These are phyloP conservation scores for Fomes fomentarius DNA, from an alignment of 1,284 basidiomycete species.

Conservation along the genomic window DNA sequence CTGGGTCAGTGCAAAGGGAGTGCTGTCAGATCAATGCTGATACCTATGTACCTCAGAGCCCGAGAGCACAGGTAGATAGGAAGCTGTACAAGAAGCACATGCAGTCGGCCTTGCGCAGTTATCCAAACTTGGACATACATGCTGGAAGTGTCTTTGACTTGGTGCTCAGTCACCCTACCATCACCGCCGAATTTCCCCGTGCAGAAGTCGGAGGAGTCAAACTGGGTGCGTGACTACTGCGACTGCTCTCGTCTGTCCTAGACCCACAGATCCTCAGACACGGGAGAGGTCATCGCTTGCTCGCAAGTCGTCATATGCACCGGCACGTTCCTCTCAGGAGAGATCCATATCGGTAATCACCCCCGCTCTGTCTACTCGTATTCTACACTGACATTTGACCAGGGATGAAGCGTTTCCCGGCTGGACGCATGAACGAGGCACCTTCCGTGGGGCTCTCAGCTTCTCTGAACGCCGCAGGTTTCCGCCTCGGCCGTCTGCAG, in stretches of 20 bases:
- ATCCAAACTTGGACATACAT: constrained; percentile 70
- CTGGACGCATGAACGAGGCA: constrained; percentile 80
- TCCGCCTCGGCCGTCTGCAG: constrained; percentile 82
- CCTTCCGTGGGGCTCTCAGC: constrained; percentile 77
- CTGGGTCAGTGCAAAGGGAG: constrained; percentile 56
- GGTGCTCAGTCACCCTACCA: constrained; percentile 56
- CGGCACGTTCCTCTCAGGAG: constrained; percentile 87
- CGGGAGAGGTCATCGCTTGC: constrained; percentile 77
- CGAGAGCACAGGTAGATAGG: constrained; percentile 86
- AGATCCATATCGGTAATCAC: constrained; percentile 69
- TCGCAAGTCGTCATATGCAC: constrained; percentile 87
- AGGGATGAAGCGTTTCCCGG: constrained; percentile 79
- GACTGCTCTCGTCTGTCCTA: not conserved
- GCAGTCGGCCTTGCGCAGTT: constrained; percentile 68
- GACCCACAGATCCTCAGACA: too few species aligned
- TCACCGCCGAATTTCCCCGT: constrained; percentile 25
- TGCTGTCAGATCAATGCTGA: not conserved
- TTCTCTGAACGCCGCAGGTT: constrained; percentile 76
- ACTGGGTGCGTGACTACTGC: constrained; percentile 51
- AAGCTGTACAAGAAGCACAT: constrained; percentile 82
- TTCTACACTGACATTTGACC: not conserved
- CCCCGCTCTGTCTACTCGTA: too few species aligned
- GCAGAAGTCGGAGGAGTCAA: constrained; percentile 64
- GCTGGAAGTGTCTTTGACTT: constrained; percentile 83
- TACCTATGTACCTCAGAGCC: constrained; percentile 57